Conservation (phyloP, 441 rosid species). For the Populus tomentosa region DNA sequence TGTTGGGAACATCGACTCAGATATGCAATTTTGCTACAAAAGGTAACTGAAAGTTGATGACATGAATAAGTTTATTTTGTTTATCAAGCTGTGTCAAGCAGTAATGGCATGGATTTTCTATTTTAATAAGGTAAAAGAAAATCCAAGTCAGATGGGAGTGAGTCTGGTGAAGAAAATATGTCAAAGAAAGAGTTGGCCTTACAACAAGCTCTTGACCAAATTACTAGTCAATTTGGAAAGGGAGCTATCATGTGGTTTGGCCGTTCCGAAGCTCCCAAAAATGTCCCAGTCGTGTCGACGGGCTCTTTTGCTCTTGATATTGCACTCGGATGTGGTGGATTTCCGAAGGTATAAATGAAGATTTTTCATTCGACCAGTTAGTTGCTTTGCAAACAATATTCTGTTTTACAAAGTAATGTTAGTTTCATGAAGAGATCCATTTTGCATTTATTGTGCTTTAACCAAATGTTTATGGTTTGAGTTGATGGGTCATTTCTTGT, state of each 20-base stretch:
- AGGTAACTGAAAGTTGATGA: slow-evolving; percentile 36
- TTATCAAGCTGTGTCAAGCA: not conserved
- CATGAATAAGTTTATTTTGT: not conserved
- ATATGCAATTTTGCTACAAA: slow-evolving; percentile 54
- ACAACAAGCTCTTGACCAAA: slow-evolving; percentile 85
- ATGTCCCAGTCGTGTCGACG: slow-evolving; percentile 75
- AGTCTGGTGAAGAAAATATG: slow-evolving; percentile 63
- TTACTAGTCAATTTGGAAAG: slow-evolving; percentile 72
- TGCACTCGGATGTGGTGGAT: slow-evolving; percentile 88
- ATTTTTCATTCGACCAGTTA: not conserved
- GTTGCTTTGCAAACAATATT: not conserved
- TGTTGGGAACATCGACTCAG: slow-evolving; percentile 49
- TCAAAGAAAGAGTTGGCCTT: slow-evolving; percentile 87
- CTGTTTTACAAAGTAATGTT: not conserved
- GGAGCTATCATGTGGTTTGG: slow-evolving; percentile 98
- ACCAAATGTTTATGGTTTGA: not conserved
- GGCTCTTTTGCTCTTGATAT: slow-evolving; percentile 85
- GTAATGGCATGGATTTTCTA: not conserved
- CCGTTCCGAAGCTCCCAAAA: slow-evolving; percentile 51
- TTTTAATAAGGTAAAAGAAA: slow-evolving; percentile 50
- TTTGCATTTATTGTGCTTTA: not conserved
- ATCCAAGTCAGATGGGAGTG: slow-evolving; percentile 72
- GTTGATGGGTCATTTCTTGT: not conserved
- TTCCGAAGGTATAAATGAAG: slow-evolving; percentile 67
- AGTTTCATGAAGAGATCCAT: not conserved